Evolutionary conservation across 805 yeast species (phyloP).

Genomic region (Wickerhamomyces pijperi): DNA sequence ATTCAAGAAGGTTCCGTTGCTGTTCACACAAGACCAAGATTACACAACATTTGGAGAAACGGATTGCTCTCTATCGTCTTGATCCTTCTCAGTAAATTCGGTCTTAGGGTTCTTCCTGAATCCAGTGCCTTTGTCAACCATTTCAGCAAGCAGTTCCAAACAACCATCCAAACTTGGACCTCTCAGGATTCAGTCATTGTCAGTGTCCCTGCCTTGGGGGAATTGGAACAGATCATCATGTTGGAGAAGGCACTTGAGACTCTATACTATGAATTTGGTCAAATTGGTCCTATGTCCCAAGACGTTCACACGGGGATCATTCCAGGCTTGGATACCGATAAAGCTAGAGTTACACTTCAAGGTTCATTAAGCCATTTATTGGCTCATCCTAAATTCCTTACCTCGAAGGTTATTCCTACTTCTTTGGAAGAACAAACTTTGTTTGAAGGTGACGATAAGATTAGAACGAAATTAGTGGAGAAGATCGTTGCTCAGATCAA

Average conservation of each 20-base stretch:
- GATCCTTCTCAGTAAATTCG: constrained; percentile 49
- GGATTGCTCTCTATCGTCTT: constrained; percentile 66
- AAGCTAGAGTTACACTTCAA: constrained; percentile 48
- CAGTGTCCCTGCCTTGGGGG: constrained; percentile 40
- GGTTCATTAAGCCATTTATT: constrained; percentile 59
- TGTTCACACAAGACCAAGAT: constrained; percentile 37
- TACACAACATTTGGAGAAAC: constrained; percentile 78
- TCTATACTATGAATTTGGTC: constrained; percentile 40
- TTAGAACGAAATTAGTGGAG: constrained; percentile 30
- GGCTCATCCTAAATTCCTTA: constrained; percentile 78
- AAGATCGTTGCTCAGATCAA: constrained; percentile 38
- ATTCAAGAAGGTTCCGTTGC: constrained; percentile 58
- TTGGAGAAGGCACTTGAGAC: constrained; percentile 46
- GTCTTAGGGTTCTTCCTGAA: constrained; percentile 53
- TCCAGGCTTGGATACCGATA: constrained; percentile 53
- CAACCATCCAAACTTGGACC: constrained; percentile 56
- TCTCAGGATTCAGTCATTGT: constrained; percentile 35
- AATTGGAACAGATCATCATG: constrained; percentile 57
- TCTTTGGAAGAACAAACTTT: constrained; percentile 53
- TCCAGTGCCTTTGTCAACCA: constrained; percentile 48
- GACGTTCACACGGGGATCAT: constrained; percentile 19
- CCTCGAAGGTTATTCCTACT: constrained; percentile 55
- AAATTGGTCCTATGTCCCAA: constrained; percentile 15
- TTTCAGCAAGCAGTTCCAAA: constrained; percentile 55
- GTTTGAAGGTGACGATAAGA: constrained; percentile 36